Conservation (phyloP, 139 green algal genomes). For the Picochlorum sp. region DNA sequence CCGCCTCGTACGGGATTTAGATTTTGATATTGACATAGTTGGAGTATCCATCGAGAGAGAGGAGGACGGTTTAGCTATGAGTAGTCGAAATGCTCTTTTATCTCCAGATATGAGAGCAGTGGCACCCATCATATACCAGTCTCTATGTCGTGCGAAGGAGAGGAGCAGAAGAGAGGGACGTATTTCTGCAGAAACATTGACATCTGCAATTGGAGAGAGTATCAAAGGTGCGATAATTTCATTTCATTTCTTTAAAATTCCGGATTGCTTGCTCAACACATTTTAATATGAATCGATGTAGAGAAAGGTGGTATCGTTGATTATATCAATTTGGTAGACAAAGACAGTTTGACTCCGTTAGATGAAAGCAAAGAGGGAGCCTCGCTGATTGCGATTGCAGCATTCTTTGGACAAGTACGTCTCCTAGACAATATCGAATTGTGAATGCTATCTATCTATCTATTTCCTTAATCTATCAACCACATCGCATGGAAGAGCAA, state of each 20-base stretch:
- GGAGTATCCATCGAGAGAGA: conserved; percentile 81
- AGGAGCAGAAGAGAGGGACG: background rate
- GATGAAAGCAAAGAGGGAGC: conserved; percentile 14
- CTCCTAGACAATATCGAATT: conserved; percentile 92
- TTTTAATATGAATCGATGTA: conserved; percentile 20
- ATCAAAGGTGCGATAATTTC: background rate
- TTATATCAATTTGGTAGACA: conserved; percentile 75
- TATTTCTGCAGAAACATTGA: background rate
- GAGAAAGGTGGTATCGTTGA: conserved; percentile 63
- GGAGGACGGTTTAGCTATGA: conserved; percentile 90
- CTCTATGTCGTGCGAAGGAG: conserved; percentile 23
- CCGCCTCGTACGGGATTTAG: conserved; percentile 81
- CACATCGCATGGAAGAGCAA: conserved; percentile 70
- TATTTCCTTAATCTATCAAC: conserved; percentile 31
- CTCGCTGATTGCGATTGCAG: conserved; percentile 70
- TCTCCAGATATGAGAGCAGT: conserved; percentile 43
- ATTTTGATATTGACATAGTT: conserved; percentile 81
- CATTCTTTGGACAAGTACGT: conserved; percentile 73
- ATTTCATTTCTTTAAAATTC: background rate
- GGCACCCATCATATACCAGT: conserved; percentile 46
- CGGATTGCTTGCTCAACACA: background rate
- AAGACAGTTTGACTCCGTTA: conserved; percentile 47
- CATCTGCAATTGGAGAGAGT: background rate
- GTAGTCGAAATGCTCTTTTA: conserved; percentile 82
- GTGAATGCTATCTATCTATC: conserved; percentile 2